Percentiles rank a stretch among this genome's conserved stretches.
phyloP scores from a whole-genome alignment of 495 filamentous ascomycete species.

The Trichoderma gamsii region DNA sequence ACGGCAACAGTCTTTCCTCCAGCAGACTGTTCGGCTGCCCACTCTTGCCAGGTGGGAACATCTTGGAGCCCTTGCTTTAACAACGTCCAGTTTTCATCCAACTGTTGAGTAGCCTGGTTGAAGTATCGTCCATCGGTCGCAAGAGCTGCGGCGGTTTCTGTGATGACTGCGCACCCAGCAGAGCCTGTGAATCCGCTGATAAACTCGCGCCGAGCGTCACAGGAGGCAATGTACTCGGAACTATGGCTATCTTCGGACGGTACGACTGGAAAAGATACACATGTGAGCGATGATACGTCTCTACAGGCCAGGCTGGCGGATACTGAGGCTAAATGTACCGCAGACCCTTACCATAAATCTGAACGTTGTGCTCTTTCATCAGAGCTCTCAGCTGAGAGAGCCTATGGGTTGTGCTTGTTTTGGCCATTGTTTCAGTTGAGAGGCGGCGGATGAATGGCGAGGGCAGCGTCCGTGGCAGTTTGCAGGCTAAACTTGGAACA shows the following conservation, averaged over 20 bases:
- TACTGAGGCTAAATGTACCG: slow-evolving; percentile 14
- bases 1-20: slow-evolving; percentile 85
- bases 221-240: slow-evolving; percentile 94
- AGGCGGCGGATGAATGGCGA: background rate
- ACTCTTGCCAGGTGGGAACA: slow-evolving; percentile 97
- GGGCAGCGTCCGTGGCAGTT: background rate
- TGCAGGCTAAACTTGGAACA: background rate
- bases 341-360: slow-evolving; percentile 76
- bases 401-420: slow-evolving; percentile 73
- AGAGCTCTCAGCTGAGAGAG: slow-evolving; percentile 70
- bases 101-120: slow-evolving; percentile 90
- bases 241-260: slow-evolving; percentile 97
- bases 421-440: slow-evolving; percentile 53
- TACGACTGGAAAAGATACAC: slow-evolving; percentile 57
- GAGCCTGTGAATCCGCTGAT: slow-evolving; percentile 96
- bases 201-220: slow-evolving; percentile 85
- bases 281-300: slow-evolving; percentile 17
- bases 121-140: slow-evolving; percentile 98
- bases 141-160: slow-evolving; percentile 77
- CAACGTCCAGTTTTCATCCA: slow-evolving; percentile 86
- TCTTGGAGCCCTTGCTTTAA: slow-evolving; percentile 90
- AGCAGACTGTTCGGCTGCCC: slow-evolving; percentile 79
- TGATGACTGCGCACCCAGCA: slow-evolving; percentile 86
- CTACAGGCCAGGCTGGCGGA: background rate
- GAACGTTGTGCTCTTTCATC: slow-evolving; percentile 82